Evolutionary conservation across 495 filamentous ascomycete species (phyloP).

Genomic region (Aspergillus hancockii): DNA sequence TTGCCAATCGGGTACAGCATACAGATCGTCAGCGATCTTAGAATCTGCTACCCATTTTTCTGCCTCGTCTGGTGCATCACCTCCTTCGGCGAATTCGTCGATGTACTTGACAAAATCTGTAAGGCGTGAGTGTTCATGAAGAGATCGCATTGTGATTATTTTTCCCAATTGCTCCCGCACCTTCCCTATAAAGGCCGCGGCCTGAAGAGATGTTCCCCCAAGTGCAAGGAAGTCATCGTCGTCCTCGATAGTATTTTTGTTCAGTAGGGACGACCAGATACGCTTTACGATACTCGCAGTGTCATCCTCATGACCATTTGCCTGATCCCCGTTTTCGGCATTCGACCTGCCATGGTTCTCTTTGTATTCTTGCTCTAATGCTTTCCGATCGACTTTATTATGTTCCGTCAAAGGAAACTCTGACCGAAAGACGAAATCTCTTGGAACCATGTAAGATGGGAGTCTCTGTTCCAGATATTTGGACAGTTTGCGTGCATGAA

Average conservation of each 20-base stretch:
- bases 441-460: constrained; percentile 9
- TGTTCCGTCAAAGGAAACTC: constrained; percentile 6
- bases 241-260: background rate
- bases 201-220: constrained; percentile 11
- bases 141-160: constrained; percentile 6
- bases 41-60: constrained; percentile 3
- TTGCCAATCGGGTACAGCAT: constrained; percentile 13
- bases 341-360: background rate
- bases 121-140: constrained; percentile 2
- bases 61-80: constrained; percentile 13
- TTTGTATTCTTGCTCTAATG: background rate
- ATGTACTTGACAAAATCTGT: background rate
- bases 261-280: constrained; percentile 11
- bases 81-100: background rate
- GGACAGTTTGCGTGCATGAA: background rate
- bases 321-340: background rate
- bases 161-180: background rate
- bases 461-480: background rate
- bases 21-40: background rate
- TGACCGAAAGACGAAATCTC: background rate
- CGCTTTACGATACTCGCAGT: background rate
- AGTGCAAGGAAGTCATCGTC: constrained; percentile 12
- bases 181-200: constrained; percentile 1
- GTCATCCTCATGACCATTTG: background rate
- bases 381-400: constrained; percentile 13